Percentiles rank a stretch among this genome's conserved stretches.
These are phyloP conservation scores for Crithidia mellificae DNA, from an alignment of 208 protist genomes.

Conservation along the genomic window DNA sequence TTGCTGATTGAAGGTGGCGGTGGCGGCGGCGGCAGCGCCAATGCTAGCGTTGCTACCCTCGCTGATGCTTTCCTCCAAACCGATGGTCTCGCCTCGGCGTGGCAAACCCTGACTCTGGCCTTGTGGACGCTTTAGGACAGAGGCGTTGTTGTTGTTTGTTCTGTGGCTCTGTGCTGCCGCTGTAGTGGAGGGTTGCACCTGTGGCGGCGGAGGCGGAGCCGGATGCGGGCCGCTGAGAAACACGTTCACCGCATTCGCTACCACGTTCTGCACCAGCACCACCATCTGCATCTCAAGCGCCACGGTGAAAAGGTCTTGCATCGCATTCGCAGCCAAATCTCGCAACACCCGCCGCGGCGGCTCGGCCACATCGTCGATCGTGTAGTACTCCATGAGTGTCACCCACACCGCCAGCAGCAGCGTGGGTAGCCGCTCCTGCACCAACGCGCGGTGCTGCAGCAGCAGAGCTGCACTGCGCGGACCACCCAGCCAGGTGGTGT, in stretches of 20 bases:
- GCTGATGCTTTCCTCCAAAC: conserved; percentile 1
- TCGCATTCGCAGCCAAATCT: conserved; percentile 57
- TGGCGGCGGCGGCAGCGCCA: not conserved
- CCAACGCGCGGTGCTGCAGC: conserved; percentile 43
- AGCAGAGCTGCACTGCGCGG: conserved; percentile 21
- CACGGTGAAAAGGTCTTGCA: conserved; percentile 59
- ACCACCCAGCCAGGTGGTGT: conserved; percentile 2
- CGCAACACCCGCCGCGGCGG: conserved; percentile 41
- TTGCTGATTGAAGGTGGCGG: not conserved
- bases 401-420: conserved; percentile 62
- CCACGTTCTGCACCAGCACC: conserved; percentile 51
- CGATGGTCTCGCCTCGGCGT: not conserved
- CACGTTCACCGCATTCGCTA: conserved; percentile 60
- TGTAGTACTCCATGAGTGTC: conserved; percentile 42
- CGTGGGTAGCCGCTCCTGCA: conserved; percentile 43
- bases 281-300: conserved; percentile 44
- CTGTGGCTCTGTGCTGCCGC: not conserved
- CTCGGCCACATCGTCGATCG: conserved; percentile 25
- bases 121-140: not conserved
- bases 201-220: not conserved
- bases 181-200: not conserved
- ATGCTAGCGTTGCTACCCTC: not conserved
- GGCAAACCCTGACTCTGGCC: too few relatives aligned
- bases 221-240: conserved; percentile 28
- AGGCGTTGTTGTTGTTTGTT: not conserved